Evolutionary conservation across 768 basidiomycete species (phyloP).

Genomic region (Chalciporus piperatus): DNA sequence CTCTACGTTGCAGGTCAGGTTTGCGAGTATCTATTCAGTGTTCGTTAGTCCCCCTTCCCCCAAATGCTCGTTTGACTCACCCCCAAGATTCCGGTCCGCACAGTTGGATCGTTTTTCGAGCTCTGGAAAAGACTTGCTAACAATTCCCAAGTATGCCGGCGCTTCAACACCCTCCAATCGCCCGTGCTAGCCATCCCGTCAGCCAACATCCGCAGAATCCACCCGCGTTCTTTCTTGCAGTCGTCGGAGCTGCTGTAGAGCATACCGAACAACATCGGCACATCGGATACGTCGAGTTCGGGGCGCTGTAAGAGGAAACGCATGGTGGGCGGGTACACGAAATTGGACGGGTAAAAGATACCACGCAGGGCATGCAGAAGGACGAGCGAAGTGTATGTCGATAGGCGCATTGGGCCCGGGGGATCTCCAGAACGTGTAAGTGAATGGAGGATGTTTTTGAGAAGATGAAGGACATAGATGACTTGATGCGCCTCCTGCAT

Average conservation of each 20-base stretch:
- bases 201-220: conserved; percentile 81
- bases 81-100: conserved; percentile 68
- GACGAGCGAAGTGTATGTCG: conserved; percentile 77
- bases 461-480: conserved; percentile 56
- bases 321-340: conserved; percentile 83
- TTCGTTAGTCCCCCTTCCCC: too few species aligned
- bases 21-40: conserved; percentile 50
- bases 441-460: conserved; percentile 15
- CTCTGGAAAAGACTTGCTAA: conserved; percentile 80
- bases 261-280: conserved; percentile 89
- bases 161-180: conserved; percentile 80
- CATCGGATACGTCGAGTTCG: conserved; percentile 73
- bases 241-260: conserved; percentile 76
- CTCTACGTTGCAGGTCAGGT: conserved; percentile 64
- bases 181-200: conserved; percentile 73
- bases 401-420: conserved; percentile 59
- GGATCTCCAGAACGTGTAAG: conserved; percentile 44
- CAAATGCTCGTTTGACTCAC: too few species aligned
- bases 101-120: conserved; percentile 46
- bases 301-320: conserved; percentile 90
- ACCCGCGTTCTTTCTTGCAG: conserved; percentile 85
- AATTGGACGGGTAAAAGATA: conserved; percentile 84
- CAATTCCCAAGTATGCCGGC: conserved; percentile 87
- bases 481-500: conserved; percentile 81
- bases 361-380: conserved; percentile 78